Evolutionary conservation across 768 basidiomycete genomes (phyloP).

Genomic region (Termitomyces bulborhizus): DNA sequence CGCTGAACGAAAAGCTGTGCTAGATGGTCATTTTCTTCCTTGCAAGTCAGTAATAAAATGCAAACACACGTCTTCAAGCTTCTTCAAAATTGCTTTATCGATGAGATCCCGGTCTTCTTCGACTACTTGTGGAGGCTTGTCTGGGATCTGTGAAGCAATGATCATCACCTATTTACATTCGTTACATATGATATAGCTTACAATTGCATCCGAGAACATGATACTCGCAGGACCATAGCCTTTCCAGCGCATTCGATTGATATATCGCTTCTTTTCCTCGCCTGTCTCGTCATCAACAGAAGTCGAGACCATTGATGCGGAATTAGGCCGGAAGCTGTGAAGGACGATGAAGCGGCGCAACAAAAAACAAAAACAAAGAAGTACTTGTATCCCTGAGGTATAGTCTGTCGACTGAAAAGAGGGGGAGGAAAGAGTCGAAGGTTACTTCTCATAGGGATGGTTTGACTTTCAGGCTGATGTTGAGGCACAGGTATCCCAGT

Average conservation of each 20-base stretch:
- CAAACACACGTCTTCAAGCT: constrained; percentile 43
- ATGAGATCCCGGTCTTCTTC: constrained; percentile 52
- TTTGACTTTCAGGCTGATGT: background rate
- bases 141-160: constrained; percentile 48
- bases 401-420: constrained; percentile 74
- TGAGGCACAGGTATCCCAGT: constrained; percentile 16
- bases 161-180: background rate
- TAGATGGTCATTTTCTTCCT: background rate
- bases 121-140: constrained; percentile 54
- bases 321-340: constrained; percentile 69
- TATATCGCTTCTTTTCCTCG: constrained; percentile 74
- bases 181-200: constrained; percentile 18
- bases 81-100: constrained; percentile 48
- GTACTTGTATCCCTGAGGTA: constrained; percentile 80
- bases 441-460: constrained; percentile 37
- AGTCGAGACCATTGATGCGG: constrained; percentile 65
- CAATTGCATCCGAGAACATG: constrained; percentile 56
- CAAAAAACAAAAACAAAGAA: constrained; percentile 10
- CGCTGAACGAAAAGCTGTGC: constrained; percentile 63
- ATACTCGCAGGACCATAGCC: constrained; percentile 72
- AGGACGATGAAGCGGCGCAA: background rate
- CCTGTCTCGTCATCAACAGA: constrained; percentile 70
- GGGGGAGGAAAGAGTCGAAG: constrained; percentile 84
- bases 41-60: background rate
- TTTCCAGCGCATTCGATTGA: constrained; percentile 85